Base-by-base conservation (phyloP, 2,329 filamentous ascomycete species). In the Periconia sp. region DNA sequence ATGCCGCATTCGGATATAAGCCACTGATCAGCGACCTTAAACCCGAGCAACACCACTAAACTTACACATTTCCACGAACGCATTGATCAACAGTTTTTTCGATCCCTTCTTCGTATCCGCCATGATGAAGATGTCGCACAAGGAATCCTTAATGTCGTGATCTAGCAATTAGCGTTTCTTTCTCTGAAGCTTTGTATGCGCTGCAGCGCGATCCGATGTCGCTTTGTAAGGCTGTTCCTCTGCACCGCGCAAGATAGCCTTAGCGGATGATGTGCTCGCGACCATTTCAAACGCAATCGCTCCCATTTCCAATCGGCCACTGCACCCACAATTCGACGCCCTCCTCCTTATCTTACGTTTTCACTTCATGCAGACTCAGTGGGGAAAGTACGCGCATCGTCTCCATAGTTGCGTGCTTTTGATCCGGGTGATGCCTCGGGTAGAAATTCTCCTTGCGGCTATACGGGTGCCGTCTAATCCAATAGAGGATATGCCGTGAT, bases 81-180 rank as follows among this genome's bases (percentile, higher is more conserved):
- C 74, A 62, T 77, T 76, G 41, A 77, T 67, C 30, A 76, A 73
- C 47, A 76, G 58, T 59, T 73, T 75, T 57, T 76, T 75, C 6
- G 43, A 59, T 59, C 72, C 74, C 58, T 76, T 75, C 6, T 42
- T 49, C 35, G 60, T 19, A 35, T 54, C 53, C 56, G 60, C 62
- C 23, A 27, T 27, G 23, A 27, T 27, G 23, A 27, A 27, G 47
- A 57, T 60, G 53, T 63, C 57, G 57, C 56, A 53, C 49, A 35
- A 44, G 41, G 17, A 43, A 2, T 19, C 51, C 30, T 47, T 52
- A 43, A 59, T 66, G 56, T 64, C 57, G 57, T 62, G 56, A 48
- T 64, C 46, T 33, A 27, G 30, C 13, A 43, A 33, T 59, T 55
- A 42, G 2, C 50, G 50, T 53, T 55, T 11, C 37, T 56, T 11